phyloP scores from a whole-genome alignment of 2,329 filamentous ascomycete species.

The Trichoderma sp. region DNA sequence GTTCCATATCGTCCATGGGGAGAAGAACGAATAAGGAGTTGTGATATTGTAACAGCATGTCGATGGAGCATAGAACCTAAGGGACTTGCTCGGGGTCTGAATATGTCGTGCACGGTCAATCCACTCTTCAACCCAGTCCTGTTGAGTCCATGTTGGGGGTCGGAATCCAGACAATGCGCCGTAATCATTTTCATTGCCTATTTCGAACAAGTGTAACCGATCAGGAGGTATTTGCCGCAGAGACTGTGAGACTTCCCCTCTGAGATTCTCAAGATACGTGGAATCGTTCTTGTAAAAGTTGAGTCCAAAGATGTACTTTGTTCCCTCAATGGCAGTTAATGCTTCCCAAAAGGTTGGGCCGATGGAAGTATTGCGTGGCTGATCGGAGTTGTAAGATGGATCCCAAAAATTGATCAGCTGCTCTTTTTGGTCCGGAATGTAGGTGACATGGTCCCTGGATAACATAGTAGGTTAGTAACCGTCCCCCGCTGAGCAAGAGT shows the following conservation, averaged over 20 bases:
- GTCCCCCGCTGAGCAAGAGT: neutral
- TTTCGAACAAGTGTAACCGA: conserved; percentile 6
- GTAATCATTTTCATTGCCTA: conserved; percentile 19
- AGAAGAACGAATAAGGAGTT: conserved; percentile 16
- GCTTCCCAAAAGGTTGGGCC: conserved; percentile 16
- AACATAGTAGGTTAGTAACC: neutral
- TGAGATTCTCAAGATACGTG: conserved; percentile 2
- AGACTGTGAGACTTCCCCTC: neutral
- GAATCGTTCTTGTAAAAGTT: conserved; percentile 21
- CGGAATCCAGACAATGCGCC: conserved; percentile 15
- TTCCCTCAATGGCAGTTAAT: conserved; percentile 10
- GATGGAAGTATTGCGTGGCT: conserved; percentile 10
- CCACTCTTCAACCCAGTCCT: conserved; percentile 18
- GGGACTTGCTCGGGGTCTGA: neutral
- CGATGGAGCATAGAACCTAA: conserved; percentile 11
- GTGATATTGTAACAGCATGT: conserved; percentile 20
- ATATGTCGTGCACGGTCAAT: neutral
- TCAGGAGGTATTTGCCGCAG: conserved; percentile 6
- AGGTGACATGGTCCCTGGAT: conserved; percentile 13
- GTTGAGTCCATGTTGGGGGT: conserved; percentile 16
- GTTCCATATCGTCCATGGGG: conserved; percentile 17
- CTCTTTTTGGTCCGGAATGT: conserved; percentile 10
- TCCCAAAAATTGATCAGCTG: conserved; percentile 11
- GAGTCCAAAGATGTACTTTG: conserved; percentile 15
- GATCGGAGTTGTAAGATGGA: conserved; percentile 13